Evolutionary conservation across 2,329 filamentous ascomycete genomes (phyloP), one percentile per base, ranked within the genome.

Genomic region (Verticillium dahliae): DNA sequence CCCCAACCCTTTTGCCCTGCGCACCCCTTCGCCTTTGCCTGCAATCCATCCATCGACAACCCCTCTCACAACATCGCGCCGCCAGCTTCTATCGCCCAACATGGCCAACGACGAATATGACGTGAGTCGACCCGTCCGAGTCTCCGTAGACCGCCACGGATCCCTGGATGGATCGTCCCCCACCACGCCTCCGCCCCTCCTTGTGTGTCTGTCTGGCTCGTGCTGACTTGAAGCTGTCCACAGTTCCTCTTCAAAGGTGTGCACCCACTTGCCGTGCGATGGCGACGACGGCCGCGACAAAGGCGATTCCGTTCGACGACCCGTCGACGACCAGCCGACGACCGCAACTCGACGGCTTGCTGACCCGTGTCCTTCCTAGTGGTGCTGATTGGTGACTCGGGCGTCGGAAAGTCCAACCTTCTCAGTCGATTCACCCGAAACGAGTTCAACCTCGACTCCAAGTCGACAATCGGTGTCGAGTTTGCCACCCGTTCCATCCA

Each of bases 51-150:
- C 65, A 62, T 61, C 66, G 65, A 63, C 64, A 66, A 66, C 61
- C 67, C 65, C 64, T 31, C 58, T 54, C 62, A 68, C 7, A 67
- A 27, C 27, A 56, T 31, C 18, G 27, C 54, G 54, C 54, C 34
- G 7, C 45, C 45, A 50, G 45, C 45, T 18, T 50, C 45, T 64
- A 65, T 69, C 73, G 73, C 77, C 45, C 81, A 84, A 72, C 79
- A 99, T 98, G 95, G 95, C 94, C 75, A 99, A 98, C 89, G 95
- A 99, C 86, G 95, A 99, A 85, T 99, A 99, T 83, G 95, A 99
- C 89, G 94, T 98, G 83, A 85, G 92, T 56, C 13, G n/a, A 56
- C 76, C 56, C 60, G 34, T 58, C 62, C 50, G 54, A 60, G 22
- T 57, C 38, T n/a, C 59, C 57, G 27, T 31, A 56, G 18, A 50